Conservation (phyloP, 345 rosid genomes). For the Mercurialis annua region DNA sequence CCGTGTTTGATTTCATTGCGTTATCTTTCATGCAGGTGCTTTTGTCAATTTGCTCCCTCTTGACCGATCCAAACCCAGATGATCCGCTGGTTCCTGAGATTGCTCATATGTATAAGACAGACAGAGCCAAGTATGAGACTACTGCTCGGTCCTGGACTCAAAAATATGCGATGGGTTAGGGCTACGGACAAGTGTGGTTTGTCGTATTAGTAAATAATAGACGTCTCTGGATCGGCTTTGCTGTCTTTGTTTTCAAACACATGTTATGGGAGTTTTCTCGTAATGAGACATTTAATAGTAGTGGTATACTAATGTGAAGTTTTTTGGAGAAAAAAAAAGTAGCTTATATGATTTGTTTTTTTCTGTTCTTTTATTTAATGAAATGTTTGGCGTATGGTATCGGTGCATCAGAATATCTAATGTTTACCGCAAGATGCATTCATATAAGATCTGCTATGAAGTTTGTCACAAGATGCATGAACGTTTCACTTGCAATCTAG, state of each 20-base stretch:
- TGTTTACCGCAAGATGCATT: too few relatives aligned
- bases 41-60: conserved; percentile 20
- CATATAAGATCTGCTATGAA: too few relatives aligned
- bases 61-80: conserved; percentile 26
- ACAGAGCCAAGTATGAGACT: conserved; percentile 21
- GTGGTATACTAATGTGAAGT: not conserved
- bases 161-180: conserved; percentile 24
- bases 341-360: not conserved
- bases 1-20: not conserved
- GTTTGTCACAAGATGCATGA: too few relatives aligned
- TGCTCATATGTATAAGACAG: conserved; percentile 24
- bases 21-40: conserved; percentile 5
- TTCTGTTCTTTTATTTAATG: not conserved
- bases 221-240: not conserved
- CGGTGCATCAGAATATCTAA: too few relatives aligned
- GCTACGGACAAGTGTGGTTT: not conserved
- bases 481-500: too few relatives aligned
- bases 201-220: conserved; percentile 9
- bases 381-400: not conserved
- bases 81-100: conserved; percentile 26
- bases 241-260: not conserved
- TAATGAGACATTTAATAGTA: not conserved
- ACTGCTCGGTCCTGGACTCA: conserved; percentile 26
- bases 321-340: not conserved
- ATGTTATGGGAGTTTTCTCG: not conserved